Conservation (phyloP, 176 grass and related monocot species). For the Canna indica region DNA sequence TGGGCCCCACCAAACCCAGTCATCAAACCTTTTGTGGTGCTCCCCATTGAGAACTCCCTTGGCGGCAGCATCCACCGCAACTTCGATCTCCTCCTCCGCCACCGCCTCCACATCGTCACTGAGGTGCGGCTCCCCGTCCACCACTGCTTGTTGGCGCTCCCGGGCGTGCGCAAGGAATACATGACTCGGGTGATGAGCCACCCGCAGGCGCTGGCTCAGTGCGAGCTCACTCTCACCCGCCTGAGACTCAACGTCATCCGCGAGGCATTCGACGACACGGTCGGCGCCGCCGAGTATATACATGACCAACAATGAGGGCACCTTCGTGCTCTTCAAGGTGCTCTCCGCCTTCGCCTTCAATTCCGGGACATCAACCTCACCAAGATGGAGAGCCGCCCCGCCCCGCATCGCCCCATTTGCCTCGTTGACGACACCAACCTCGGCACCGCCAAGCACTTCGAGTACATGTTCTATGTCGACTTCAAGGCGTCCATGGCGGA, state of each 20-base stretch:
- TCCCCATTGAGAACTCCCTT: conserved; percentile 80
- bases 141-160: conserved; percentile 74
- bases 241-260: conserved; percentile 77
- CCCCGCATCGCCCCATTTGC: conserved; percentile 24
- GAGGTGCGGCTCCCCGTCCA: conserved; percentile 82
- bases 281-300: conserved; percentile 69
- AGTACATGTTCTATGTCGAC: conserved; percentile 38
- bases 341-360: conserved; percentile 36
- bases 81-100: conserved; percentile 75
- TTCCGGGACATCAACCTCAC: conserved; percentile 27
- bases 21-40: too few relatives aligned
- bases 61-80: conserved; percentile 88
- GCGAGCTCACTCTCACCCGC: conserved; percentile 70
- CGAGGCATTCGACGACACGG: conserved; percentile 84
- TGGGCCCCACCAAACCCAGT: too few relatives aligned
- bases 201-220: conserved; percentile 76
- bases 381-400: conserved; percentile 38
- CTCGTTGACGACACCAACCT: conserved; percentile 28
- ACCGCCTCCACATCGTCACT: conserved; percentile 85
- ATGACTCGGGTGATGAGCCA: conserved; percentile 77
- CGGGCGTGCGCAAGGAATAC: conserved; percentile 60
- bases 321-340: conserved; percentile 34
- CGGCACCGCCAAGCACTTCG: conserved; percentile 38
- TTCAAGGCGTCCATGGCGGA: conserved; percentile 37
- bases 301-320: conserved; percentile 27